Evolutionary conservation across 768 basidiomycete genomes (phyloP).

Genomic region (Lyophyllum shimeji): DNA sequence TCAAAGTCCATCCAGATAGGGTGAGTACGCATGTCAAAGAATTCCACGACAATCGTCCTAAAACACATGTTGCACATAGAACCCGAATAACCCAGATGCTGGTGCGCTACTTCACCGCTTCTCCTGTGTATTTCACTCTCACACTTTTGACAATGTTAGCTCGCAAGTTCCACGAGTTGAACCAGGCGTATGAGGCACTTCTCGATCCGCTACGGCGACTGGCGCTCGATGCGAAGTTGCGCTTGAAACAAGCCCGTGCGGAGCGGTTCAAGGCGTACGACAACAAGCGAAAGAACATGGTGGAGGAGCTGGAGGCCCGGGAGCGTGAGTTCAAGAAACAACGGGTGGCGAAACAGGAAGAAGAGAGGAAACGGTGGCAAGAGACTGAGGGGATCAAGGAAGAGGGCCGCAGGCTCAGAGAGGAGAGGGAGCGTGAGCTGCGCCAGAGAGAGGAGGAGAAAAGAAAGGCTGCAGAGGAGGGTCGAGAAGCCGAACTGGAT

Average conservation of each 20-base stretch:
- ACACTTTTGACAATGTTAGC: conserved; percentile 34
- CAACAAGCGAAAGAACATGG: conserved; percentile 68
- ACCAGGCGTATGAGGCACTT: conserved; percentile 75
- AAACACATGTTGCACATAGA: conserved; percentile 38
- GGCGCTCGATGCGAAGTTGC: conserved; percentile 79
- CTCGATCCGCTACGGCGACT: conserved; percentile 79
- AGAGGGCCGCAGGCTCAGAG: conserved; percentile 64
- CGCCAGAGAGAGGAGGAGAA: conserved; percentile 44
- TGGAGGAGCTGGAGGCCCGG: conserved; percentile 77
- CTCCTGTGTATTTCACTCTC: neutral
- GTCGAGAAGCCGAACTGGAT: conserved; percentile 39
- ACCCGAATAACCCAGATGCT: conserved; percentile 79
- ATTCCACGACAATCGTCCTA: neutral
- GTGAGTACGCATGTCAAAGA: conserved; percentile 39
- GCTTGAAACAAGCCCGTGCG: conserved; percentile 64
- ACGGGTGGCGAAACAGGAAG: conserved; percentile 57
- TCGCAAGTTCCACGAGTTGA: conserved; percentile 82
- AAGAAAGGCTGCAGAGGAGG: conserved; percentile 28
- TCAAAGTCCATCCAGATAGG: conserved; percentile 87
- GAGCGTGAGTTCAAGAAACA: conserved; percentile 78
- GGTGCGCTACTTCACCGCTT: conserved; percentile 34
- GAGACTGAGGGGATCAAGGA: conserved; percentile 77
- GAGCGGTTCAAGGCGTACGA: conserved; percentile 72
- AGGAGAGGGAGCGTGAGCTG: conserved; percentile 61
- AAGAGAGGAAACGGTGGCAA: conserved; percentile 50